A percentile compares a stretch with the other conserved stretches of the same genome.
Evolutionary conservation across 495 filamentous ascomycete genomes (phyloP).

Genomic region (Acidomyces sp.): DNA sequence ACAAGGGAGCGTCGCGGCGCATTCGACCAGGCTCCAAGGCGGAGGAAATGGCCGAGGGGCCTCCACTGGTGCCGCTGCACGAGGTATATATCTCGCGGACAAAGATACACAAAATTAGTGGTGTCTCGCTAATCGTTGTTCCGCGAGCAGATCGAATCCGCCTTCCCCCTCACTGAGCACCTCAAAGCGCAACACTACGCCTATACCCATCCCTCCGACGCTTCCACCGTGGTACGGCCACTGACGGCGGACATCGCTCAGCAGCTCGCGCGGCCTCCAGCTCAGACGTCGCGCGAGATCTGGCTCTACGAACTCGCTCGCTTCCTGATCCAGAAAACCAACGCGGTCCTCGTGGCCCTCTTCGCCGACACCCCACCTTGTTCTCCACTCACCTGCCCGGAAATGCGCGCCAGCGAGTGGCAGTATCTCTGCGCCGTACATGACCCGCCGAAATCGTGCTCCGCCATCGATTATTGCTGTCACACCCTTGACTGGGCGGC

Average conservation of each 20-base stretch:
- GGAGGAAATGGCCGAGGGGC: constrained; percentile 80
- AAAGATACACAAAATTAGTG: constrained; percentile 33
- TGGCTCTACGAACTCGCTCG: constrained; percentile 98
- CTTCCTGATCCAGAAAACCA: constrained; percentile 84
- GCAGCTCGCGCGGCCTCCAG: constrained; percentile 63
- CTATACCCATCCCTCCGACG: constrained; percentile 51
- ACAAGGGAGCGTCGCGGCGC: constrained; percentile 60
- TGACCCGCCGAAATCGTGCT: constrained; percentile 86
- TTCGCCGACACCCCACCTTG: constrained; percentile 82
- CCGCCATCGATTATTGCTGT: constrained; percentile 96
- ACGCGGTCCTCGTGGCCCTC: constrained; percentile 79
- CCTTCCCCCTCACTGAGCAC: constrained; percentile 97
- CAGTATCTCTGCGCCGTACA: constrained; percentile 98
- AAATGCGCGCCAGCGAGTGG: constrained; percentile 98
- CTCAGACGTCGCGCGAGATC: constrained; percentile 64
- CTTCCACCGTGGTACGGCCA: constrained; percentile 58
- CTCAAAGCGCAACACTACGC: constrained; percentile 78
- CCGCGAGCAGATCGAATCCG: constrained; percentile 68
- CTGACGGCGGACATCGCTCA: constrained; percentile 61
- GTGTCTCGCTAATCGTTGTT: not conserved
- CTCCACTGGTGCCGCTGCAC: constrained; percentile 68
- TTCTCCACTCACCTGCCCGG: constrained; percentile 73
- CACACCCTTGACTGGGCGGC: constrained; percentile 96
- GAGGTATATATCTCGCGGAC: constrained; percentile 46
- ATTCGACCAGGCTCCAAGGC: constrained; percentile 88